These are phyloP conservation scores for Taphrina confusa DNA, from an alignment of 1,139 yeast genomes.

Conservation along the genomic window DNA sequence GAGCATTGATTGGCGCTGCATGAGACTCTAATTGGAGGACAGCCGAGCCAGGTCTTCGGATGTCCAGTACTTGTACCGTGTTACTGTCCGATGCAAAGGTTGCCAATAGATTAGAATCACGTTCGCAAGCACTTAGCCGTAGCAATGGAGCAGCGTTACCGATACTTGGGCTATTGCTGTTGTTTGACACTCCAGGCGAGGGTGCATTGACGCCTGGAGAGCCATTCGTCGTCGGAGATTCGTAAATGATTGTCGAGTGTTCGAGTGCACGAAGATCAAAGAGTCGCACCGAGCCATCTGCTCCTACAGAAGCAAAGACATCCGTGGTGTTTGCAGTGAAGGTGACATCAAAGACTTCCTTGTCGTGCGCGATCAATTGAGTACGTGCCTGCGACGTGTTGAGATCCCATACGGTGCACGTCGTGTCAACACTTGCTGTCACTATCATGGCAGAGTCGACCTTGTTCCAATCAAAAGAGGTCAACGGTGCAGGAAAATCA, in stretches of 20 bases:
- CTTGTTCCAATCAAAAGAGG: slow-evolving; percentile 91
- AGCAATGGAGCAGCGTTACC: slow-evolving; percentile 60
- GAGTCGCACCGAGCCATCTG: slow-evolving; percentile 90
- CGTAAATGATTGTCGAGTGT: slow-evolving; percentile 92
- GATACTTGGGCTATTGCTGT: neutral
- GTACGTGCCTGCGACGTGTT: slow-evolving; percentile 78
- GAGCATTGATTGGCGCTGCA: slow-evolving; percentile 64
- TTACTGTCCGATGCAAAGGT: slow-evolving; percentile 74
- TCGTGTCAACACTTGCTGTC: slow-evolving; percentile 89
- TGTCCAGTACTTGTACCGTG: slow-evolving; percentile 70
- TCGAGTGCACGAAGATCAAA: slow-evolving; percentile 87
- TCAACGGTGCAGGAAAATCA: slow-evolving; percentile 58
- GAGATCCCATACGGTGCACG: slow-evolving; percentile 95
- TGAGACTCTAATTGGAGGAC: slow-evolving; percentile 70
- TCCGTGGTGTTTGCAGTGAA: slow-evolving; percentile 74
- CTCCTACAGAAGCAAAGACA: slow-evolving; percentile 89
- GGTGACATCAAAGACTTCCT: slow-evolving; percentile 90
- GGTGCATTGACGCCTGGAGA: neutral
- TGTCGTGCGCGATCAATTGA: slow-evolving; percentile 93
- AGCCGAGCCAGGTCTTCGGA: slow-evolving; percentile 87
- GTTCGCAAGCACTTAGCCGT: slow-evolving; percentile 73
- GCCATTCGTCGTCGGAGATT: slow-evolving; percentile 44
- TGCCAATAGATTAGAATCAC: slow-evolving; percentile 78
- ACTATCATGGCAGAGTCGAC: slow-evolving; percentile 70
- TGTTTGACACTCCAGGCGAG: neutral